phyloP scores from a whole-genome alignment of 176 grass and related monocot species.

The Puccinellia tenuiflora region DNA sequence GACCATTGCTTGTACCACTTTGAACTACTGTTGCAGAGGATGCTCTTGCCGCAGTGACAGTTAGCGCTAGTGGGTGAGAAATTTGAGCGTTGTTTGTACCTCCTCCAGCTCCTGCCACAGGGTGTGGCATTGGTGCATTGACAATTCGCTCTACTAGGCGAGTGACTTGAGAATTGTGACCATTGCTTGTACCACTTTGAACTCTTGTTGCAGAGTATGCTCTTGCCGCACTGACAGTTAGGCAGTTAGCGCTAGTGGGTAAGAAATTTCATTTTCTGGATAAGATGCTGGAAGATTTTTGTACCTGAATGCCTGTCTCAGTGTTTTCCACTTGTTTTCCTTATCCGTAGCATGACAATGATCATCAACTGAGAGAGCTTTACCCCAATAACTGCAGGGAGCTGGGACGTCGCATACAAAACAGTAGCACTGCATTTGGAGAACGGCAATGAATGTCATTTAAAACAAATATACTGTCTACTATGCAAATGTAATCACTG shows the following conservation, averaged over 20 bases:
- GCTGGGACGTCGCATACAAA: conserved; percentile 85
- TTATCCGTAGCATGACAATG: conserved; percentile 91
- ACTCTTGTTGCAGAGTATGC: neutral
- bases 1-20: neutral
- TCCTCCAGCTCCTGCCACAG: neutral
- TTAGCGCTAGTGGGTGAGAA: neutral
- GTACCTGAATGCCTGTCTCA: conserved; percentile 49
- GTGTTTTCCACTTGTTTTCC: conserved; percentile 48
- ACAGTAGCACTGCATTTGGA: conserved; percentile 91
- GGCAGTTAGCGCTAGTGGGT: neutral
- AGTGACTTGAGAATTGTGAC: neutral
- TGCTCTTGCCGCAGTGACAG: neutral
- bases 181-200: neutral
- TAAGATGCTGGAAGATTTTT: conserved; percentile 23
- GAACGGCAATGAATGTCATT: neutral
- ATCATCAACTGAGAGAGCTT: conserved; percentile 12
- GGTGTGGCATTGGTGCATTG: neutral
- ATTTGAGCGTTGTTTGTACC: neutral
- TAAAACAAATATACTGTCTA: neutral
- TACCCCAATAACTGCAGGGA: conserved; percentile 84
- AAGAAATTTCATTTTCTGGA: conserved; percentile 15
- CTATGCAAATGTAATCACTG: neutral
- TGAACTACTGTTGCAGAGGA: too few relatives aligned
- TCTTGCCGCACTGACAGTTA: neutral
- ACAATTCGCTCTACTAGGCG: neutral